Percentiles rank a stretch among this genome's conserved stretches.
Conservation (phyloP, 176 grass and related monocot genomes). For the Alopecurus myosuroides region DNA sequence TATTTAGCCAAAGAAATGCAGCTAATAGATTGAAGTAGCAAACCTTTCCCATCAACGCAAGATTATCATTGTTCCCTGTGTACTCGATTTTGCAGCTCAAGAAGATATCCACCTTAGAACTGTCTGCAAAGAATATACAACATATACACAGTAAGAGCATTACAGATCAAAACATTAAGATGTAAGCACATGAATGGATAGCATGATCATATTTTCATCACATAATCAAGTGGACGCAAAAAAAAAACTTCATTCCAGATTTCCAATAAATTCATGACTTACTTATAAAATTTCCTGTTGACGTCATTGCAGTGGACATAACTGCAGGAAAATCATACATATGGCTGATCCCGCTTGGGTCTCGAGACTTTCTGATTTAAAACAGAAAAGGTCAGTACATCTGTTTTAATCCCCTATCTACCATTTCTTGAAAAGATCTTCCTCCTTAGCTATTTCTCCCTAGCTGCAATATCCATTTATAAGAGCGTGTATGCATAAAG, state of each 20-base stretch:
- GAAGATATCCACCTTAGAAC: not conserved
- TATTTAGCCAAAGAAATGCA: not conserved
- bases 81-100: not conserved
- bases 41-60: not conserved
- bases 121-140: not conserved
- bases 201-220: not conserved
- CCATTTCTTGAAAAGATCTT: slow-evolving; percentile 65
- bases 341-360: not conserved
- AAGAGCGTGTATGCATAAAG: slow-evolving; percentile 54
- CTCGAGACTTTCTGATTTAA: slow-evolving; percentile 5
- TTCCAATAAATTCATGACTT: slow-evolving; percentile 11
- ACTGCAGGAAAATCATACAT: not conserved
- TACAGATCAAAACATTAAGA: not conserved
- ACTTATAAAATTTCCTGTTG: not conserved
- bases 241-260: not conserved
- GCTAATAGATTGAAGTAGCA: not conserved
- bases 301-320: not conserved
- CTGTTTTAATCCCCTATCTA: slow-evolving; percentile 39
- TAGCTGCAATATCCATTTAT: slow-evolving; percentile 68
- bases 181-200: not conserved
- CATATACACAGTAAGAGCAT: slow-evolving; percentile 7
- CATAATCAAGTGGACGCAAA: not conserved
- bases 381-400: slow-evolving; percentile 43
- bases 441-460: slow-evolving; percentile 54
- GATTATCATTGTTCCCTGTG: not conserved